Conservation (phyloP, 2,329 filamentous ascomycete genomes). For the Exophiala spinifera region DNA sequence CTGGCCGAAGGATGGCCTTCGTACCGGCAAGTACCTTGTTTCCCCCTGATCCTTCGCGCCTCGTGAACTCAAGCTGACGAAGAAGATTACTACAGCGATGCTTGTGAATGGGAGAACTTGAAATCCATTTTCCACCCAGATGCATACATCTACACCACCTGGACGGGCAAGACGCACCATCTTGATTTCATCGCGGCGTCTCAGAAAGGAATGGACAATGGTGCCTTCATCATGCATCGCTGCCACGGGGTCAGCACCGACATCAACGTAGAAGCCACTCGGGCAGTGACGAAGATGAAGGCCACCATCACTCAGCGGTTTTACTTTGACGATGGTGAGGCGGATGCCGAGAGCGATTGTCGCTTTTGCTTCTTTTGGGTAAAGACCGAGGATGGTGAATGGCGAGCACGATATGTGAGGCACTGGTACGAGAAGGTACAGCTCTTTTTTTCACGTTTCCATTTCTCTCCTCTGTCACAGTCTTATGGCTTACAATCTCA, state of each 20-base stretch:
- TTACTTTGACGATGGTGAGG: slow-evolving; percentile 27
- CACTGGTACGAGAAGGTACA: slow-evolving; percentile 51
- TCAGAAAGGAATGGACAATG: slow-evolving; percentile 49
- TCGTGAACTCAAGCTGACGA: background rate
- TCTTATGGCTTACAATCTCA: background rate
- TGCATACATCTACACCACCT: slow-evolving; percentile 52
- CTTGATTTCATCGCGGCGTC: slow-evolving; percentile 50
- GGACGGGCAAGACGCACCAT: slow-evolving; percentile 45
- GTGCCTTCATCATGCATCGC: slow-evolving; percentile 58
- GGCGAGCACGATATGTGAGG: slow-evolving; percentile 38
- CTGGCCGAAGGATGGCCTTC: slow-evolving; percentile 52
- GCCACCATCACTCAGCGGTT: slow-evolving; percentile 55
- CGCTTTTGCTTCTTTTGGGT: slow-evolving; percentile 28
- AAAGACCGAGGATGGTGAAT: slow-evolving; percentile 16
- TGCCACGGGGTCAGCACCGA: slow-evolving; percentile 51
- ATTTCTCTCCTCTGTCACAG: too few relatives aligned
- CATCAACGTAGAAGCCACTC: slow-evolving; percentile 37
- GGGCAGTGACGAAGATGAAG: slow-evolving; percentile 55
- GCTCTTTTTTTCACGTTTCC: too few relatives aligned
- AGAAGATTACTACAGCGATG: slow-evolving; percentile 36
- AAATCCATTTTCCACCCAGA: slow-evolving; percentile 49
- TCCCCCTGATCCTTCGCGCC: background rate
- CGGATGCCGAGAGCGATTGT: slow-evolving; percentile 27
- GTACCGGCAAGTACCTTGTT: slow-evolving; percentile 37
- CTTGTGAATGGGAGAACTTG: slow-evolving; percentile 54